Conservation (phyloP, 2,329 filamentous ascomycete species). For the Fusarium domesticum region DNA sequence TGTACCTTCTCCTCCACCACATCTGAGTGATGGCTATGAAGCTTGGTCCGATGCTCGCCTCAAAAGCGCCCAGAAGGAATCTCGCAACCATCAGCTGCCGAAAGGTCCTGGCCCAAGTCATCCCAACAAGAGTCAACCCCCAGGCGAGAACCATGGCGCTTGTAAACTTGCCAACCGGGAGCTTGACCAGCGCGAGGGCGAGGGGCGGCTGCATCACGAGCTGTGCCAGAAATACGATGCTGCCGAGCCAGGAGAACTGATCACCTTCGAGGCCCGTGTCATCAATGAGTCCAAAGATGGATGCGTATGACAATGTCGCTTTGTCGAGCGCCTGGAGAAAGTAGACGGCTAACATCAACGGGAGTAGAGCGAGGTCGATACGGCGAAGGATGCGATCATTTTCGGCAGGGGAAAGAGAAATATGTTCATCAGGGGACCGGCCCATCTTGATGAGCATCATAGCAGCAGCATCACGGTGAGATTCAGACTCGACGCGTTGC, state of each 20-base stretch:
- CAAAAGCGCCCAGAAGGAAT: conserved; percentile 57
- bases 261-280: conserved; percentile 55
- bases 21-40: conserved; percentile 58
- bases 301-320: conserved; percentile 58
- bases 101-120: conserved; percentile 53
- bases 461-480: conserved; percentile 42
- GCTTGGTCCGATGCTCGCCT: conserved; percentile 46
- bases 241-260: conserved; percentile 60
- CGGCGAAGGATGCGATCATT: conserved; percentile 36
- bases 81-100: conserved; percentile 48
- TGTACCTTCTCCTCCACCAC: conserved; percentile 55
- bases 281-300: conserved; percentile 60
- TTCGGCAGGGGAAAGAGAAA: conserved; percentile 34
- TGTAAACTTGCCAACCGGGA: conserved; percentile 59
- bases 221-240: conserved; percentile 59
- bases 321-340: conserved; percentile 64
- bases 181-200: conserved; percentile 56
- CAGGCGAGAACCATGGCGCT: conserved; percentile 55
- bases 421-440: conserved; percentile 33
- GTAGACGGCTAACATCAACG: conserved; percentile 56
- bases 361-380: conserved; percentile 42
- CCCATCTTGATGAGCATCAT: conserved; percentile 44
- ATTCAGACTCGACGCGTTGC: background rate
- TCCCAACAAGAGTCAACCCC: conserved; percentile 50
- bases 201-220: conserved; percentile 56